phyloP scores from a whole-genome alignment of 441 rosid species.

The Erodium chrysanthum region DNA sequence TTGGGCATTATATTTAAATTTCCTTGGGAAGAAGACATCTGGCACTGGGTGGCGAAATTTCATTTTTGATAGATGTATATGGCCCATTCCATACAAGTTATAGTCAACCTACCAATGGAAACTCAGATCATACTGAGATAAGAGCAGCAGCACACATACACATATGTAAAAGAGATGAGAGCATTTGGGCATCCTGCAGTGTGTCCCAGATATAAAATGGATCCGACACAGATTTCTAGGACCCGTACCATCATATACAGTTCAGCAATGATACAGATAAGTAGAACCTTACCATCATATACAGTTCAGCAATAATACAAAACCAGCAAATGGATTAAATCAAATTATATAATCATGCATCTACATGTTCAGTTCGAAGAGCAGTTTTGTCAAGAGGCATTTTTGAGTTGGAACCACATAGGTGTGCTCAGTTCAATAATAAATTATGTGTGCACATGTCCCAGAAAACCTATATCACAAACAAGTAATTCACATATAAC shows the following conservation, averaged over 20 bases:
- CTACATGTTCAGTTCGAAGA: background rate
- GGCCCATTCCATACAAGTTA: constrained; percentile 95
- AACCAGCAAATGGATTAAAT: background rate
- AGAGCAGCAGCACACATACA: background rate
- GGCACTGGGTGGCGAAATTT: constrained; percentile 87
- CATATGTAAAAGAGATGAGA: background rate
- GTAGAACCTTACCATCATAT: too few species aligned
- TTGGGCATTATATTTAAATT: constrained; percentile 24
- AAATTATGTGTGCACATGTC: background rate
- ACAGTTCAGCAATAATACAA: background rate
- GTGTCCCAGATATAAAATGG: background rate
- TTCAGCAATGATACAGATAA: background rate
- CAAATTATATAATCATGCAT: background rate
- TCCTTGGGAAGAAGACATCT: constrained; percentile 33
- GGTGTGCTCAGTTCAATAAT: background rate
- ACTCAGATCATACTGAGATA: constrained; percentile 10
- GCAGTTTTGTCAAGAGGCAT: background rate
- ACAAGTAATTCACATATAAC: background rate
- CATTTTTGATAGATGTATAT: constrained; percentile 66
- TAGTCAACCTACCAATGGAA: constrained; percentile 57
- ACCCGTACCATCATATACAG: background rate
- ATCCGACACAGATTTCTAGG: background rate
- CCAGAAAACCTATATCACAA: background rate
- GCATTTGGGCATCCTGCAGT: background rate
- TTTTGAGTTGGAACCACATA: background rate